Percentiles rank a stretch among this genome's conserved stretches.
Conservation (phyloP, 495 filamentous ascomycete species). For the Chaetomium cochliodes region DNA sequence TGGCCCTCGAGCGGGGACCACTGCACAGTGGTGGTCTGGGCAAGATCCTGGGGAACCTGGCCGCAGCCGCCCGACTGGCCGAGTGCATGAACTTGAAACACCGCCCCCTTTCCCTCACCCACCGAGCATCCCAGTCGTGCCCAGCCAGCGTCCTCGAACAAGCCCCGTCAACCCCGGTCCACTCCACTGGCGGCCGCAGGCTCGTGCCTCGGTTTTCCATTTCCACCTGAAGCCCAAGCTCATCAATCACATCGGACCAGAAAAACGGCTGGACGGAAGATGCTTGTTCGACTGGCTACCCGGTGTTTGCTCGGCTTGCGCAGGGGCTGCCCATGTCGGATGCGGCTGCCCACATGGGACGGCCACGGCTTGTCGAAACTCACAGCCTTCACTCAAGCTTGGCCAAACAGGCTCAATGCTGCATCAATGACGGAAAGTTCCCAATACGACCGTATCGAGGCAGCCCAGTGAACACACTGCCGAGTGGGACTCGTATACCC, state of each 20-base stretch:
- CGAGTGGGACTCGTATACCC: constrained; percentile 4
- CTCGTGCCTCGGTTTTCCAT: constrained; percentile 12
- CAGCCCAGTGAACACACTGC: background rate
- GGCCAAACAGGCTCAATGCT: background rate
- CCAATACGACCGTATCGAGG: background rate
- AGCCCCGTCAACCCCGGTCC: constrained; percentile 1
- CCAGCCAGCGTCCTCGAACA: background rate
- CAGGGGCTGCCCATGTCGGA: background rate
- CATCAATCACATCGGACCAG: constrained; percentile 13
- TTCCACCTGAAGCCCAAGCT: background rate
- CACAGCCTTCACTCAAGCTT: background rate
- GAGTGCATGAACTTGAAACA: constrained; percentile 31
- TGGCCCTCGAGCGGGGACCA: constrained; percentile 19
- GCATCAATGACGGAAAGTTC: background rate
- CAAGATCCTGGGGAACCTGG: constrained; percentile 33
- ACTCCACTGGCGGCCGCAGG: constrained; percentile 11
- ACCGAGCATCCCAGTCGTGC: constrained; percentile 6
- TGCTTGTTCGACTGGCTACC: constrained; percentile 6
- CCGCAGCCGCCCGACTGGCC: constrained; percentile 25
- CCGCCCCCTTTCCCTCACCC: constrained; percentile 25
- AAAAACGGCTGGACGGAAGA: background rate
- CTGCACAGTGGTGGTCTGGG: constrained; percentile 18
- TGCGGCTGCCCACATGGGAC: constrained; percentile 9
- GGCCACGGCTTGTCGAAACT: background rate
- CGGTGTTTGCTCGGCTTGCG: constrained; percentile 10